Conservation (phyloP, 345 rosid genomes). For the Populus nigra region DNA sequence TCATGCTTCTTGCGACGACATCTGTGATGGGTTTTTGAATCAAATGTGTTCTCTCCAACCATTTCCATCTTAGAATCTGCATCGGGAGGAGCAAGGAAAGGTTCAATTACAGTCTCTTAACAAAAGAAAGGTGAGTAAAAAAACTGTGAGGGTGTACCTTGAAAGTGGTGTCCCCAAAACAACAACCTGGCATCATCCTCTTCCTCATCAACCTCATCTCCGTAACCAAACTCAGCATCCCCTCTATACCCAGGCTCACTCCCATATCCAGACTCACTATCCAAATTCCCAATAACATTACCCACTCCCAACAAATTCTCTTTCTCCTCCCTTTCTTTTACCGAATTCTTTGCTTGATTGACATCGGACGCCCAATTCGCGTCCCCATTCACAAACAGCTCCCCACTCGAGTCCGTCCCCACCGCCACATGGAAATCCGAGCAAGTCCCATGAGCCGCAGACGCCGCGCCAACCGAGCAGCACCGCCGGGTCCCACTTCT, state of each 20-base stretch:
- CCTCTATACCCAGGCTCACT: slow-evolving; percentile 97
- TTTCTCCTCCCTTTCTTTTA: slow-evolving; percentile 62
- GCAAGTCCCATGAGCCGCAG: slow-evolving; percentile 76
- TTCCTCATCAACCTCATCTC: slow-evolving; percentile 91
- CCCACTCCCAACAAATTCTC: slow-evolving; percentile 43
- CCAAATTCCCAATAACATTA: slow-evolving; percentile 46
- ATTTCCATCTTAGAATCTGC: slow-evolving; percentile 61
- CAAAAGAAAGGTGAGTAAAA: neutral
- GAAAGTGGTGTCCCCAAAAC: slow-evolving; percentile 73
- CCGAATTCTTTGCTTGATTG: slow-evolving; percentile 65
- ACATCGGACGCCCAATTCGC: slow-evolving; percentile 87
- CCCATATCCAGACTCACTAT: slow-evolving; percentile 92
- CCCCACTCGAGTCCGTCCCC: slow-evolving; percentile 96
- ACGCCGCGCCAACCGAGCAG: slow-evolving; percentile 84
- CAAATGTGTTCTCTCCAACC: slow-evolving; percentile 73
- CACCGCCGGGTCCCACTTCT: slow-evolving; percentile 84
- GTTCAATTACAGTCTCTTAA: neutral
- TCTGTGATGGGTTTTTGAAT: slow-evolving; percentile 72
- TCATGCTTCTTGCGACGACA: slow-evolving; percentile 88
- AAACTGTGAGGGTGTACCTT: slow-evolving; percentile 63
- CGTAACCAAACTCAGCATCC: slow-evolving; percentile 92
- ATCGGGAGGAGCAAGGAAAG: slow-evolving; percentile 30
- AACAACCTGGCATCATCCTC: slow-evolving; percentile 74
- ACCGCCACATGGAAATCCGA: slow-evolving; percentile 85
- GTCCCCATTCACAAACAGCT: slow-evolving; percentile 72